Evolutionary conservation across 805 yeast species (phyloP).

Genomic region (Wickerhamomyces tratensis): DNA sequence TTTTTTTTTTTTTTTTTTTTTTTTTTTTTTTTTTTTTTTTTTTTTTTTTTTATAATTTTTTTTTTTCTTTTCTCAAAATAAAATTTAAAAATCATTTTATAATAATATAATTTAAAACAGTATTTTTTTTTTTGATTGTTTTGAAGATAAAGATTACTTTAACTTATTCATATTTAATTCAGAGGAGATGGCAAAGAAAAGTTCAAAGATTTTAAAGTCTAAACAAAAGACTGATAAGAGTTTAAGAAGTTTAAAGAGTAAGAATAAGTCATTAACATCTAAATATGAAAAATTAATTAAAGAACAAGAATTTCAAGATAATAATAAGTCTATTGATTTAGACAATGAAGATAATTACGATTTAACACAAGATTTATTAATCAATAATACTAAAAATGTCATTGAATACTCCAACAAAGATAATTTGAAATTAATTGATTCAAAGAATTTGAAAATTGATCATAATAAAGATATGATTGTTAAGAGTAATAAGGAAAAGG

Average conservation of each 20-base stretch:
- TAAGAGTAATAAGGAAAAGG: conserved; percentile 10
- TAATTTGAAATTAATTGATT: conserved; percentile 3
- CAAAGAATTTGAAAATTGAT: conserved; percentile 16
- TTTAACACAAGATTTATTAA: neutral
- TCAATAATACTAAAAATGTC: neutral
- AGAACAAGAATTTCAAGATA: conserved; percentile 4
- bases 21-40: too few species aligned
- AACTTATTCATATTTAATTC: too few species aligned
- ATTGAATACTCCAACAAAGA: neutral
- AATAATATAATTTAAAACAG: too few species aligned
- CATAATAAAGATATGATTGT: conserved; percentile 16
- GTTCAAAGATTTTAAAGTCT: too few species aligned
- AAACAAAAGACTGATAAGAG: too few species aligned
- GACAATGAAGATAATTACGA: neutral
- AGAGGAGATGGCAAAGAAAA: too few species aligned
- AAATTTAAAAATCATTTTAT: too few species aligned
- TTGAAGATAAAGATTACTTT: too few species aligned
- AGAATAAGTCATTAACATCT: conserved; percentile 1
- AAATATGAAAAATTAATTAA: conserved; percentile 6
- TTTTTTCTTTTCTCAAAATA: too few species aligned
- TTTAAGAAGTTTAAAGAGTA: neutral
- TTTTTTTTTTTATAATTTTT: too few species aligned
- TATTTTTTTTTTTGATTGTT: too few species aligned
- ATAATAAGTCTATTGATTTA: neutral
- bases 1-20: too few species aligned